Conservation (phyloP, 202 grass and related monocot species). For the Brachypodium distachyon region DNA sequence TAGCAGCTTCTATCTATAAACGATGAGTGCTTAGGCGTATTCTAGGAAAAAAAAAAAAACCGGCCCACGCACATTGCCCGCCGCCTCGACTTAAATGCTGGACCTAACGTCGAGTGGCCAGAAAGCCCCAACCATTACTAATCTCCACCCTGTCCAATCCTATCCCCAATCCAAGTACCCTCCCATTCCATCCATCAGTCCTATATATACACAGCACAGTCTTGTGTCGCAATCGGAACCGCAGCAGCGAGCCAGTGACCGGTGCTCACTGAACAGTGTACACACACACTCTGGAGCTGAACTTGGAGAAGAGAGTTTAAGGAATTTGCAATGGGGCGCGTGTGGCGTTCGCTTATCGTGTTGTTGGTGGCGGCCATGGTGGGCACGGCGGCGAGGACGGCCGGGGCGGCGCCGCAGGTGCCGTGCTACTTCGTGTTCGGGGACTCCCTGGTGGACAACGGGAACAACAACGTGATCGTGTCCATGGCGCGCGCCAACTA, state of each 20-base stretch:
- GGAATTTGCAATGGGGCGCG: neutral
- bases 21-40: too few species aligned
- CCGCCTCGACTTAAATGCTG: constrained; percentile 2
- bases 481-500: constrained; percentile 83
- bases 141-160: constrained; percentile 8
- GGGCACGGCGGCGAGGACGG: neutral
- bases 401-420: constrained; percentile 40
- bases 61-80: neutral
- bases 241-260: neutral
- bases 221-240: constrained; percentile 4
- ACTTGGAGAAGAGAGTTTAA: neutral
- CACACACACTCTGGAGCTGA: neutral
- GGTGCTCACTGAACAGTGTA: neutral
- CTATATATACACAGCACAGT: constrained; percentile 1
- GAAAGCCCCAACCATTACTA: neutral
- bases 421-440: constrained; percentile 97
- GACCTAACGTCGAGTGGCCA: neutral
- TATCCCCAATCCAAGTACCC: neutral
- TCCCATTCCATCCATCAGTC: neutral
- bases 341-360: neutral
- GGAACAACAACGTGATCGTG: constrained; percentile 85
- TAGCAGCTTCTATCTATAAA: too few species aligned
- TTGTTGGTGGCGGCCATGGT: neutral
- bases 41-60: too few species aligned
- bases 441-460: constrained; percentile 92